Evolutionary conservation across 495 filamentous ascomycete species (phyloP).

Genomic region (Daldinia decipiens): DNA sequence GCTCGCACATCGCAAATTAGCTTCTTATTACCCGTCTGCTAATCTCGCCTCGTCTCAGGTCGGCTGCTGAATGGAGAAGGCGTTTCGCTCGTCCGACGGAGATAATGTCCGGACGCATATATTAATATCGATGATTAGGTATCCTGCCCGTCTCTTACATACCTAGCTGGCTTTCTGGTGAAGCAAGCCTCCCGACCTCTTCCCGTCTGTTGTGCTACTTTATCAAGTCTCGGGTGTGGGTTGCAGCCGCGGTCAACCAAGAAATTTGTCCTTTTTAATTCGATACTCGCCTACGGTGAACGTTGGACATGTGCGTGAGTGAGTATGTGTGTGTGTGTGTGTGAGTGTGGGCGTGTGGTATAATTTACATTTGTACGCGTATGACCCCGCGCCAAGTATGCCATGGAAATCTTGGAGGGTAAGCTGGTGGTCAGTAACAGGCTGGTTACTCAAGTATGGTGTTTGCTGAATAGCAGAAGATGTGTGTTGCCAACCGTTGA

Average conservation of each 20-base stretch:
- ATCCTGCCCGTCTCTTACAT: background rate
- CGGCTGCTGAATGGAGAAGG: constrained; percentile 37
- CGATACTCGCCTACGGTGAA: constrained; percentile 33
- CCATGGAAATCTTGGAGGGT: constrained; percentile 14
- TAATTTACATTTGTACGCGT: constrained; percentile 4
- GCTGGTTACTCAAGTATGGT: constrained; percentile 8
- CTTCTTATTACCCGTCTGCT: constrained; percentile 19
- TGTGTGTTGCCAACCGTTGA: constrained; percentile 17
- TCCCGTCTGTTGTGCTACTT: constrained; percentile 37
- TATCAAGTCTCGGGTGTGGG: constrained; percentile 39
- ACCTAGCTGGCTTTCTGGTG: background rate
- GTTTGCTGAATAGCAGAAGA: constrained; percentile 12
- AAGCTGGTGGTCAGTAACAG: background rate
- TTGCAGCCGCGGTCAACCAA: constrained; percentile 34
- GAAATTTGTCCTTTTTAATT: constrained; percentile 9
- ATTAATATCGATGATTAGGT: background rate
- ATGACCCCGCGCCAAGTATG: constrained; percentile 20
- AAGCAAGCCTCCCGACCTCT: constrained; percentile 9
- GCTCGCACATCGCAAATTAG: constrained; percentile 18
- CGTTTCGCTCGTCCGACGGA: constrained; percentile 40
- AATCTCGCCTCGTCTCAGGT: constrained; percentile 42
- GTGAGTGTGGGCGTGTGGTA: too few species aligned
- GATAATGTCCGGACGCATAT: constrained; percentile 12
- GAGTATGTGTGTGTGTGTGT: too few species aligned
- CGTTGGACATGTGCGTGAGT: constrained; percentile 3